Base-by-base conservation (phyloP, 163 green algal species). In the Scenedesmus sp. region DNA sequence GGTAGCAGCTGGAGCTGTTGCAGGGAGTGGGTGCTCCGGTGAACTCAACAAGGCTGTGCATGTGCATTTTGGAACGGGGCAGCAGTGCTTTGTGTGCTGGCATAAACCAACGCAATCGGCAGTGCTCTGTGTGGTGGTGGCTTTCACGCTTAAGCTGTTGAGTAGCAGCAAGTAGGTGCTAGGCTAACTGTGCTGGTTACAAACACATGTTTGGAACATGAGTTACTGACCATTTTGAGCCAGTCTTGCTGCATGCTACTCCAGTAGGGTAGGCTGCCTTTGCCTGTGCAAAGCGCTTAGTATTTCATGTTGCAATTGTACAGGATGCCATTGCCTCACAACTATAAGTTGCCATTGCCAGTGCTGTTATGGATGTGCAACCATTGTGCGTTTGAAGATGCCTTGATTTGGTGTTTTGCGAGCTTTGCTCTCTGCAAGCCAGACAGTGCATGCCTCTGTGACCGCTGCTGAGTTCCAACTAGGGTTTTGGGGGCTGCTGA, bases 231-330 rank as follows among this genome's bases (percentile, higher is more conserved):
- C 20, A n/a, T n/a, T n/a, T n/a, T n/a, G n/a, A n/a, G n/a, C n/a
- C n/a, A n/a, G n/a, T n/a, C n/a, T n/a, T n/a, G n/a, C n/a, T n/a
- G n/a, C n/a, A n/a, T n/a, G n/a, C n/a, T n/a, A n/a, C n/a, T n/a
- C n/a, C n/a, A 70, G 20, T 76, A 20, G 24, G 30, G 3, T 76
- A 16, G 61, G 30, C 61, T 76, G 61, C 61, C 61, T 76, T 76
- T 76, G 61, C 61, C 61, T 76, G 61, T 76, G 61, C 61, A 76
- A 76, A 76, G 61, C 30, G 4, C 61, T 40, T 76, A 76, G 61
- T 37, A 40, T 76, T 40, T 37, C 9, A 33, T 76, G 4, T 20
- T n/a, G n/a, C n/a, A n/a, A n/a, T n/a, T n/a, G n/a, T n/a, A 40
- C 61, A 76, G 4, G 0, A 37, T 76, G 61, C 61, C 30, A 37